Evolutionary conservation across 2,329 filamentous ascomycete species (phyloP).

Genomic region (Aspergillus pseudotamarii): DNA sequence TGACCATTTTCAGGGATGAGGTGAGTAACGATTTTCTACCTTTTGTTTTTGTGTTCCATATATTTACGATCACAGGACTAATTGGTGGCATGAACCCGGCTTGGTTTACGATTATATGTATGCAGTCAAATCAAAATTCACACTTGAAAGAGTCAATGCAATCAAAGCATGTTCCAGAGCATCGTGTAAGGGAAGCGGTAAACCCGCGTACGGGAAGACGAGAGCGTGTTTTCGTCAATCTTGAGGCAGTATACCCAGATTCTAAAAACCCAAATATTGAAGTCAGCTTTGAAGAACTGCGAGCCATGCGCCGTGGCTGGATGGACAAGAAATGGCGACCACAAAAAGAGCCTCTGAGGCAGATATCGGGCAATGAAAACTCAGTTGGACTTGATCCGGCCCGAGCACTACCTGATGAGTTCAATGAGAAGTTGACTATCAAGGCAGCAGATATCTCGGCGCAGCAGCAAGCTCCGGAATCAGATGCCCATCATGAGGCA

Average conservation of each 20-base stretch:
- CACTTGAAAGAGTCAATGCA: constrained; percentile 40
- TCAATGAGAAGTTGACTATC: constrained; percentile 36
- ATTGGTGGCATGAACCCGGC: constrained; percentile 60
- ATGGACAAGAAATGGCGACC: constrained; percentile 56
- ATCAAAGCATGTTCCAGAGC: constrained; percentile 66
- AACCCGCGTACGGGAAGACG: constrained; percentile 81
- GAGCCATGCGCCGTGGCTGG: constrained; percentile 75
- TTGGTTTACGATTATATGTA: constrained; percentile 53
- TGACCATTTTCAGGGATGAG: constrained; percentile 93
- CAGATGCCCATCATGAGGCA: constrained; percentile 28
- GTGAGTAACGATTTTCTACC: constrained; percentile 64
- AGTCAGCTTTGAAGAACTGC: constrained; percentile 87
- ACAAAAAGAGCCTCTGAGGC: constrained; percentile 57
- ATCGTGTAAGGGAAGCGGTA: constrained; percentile 76
- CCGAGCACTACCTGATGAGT: constrained; percentile 31
- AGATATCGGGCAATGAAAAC: constrained; percentile 48
- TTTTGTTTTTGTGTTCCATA: constrained; percentile 52
- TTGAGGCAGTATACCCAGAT: constrained; percentile 82
- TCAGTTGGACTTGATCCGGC: constrained; percentile 23
- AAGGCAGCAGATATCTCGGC: constrained; percentile 23
- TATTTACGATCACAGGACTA: constrained; percentile 98
- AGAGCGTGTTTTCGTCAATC: constrained; percentile 84
- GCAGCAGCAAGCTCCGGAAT: constrained; percentile 16
- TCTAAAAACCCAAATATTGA: constrained; percentile 72
- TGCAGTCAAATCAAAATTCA: constrained; percentile 51